Conservation (phyloP, 345 rosid species). For the Gossypium arboreum region DNA sequence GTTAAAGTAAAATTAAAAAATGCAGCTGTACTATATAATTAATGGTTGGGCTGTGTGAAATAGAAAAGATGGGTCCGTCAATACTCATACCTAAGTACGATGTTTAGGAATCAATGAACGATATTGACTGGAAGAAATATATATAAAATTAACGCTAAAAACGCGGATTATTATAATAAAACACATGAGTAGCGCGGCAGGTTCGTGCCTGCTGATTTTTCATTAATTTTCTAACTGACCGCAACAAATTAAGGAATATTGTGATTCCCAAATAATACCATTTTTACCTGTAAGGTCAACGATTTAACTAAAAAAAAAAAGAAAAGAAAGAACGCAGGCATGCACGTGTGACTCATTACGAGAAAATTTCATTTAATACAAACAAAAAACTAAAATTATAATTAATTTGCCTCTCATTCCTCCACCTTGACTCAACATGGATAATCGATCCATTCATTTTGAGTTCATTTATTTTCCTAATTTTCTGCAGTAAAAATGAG, state of each 20-base stretch:
- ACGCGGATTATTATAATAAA: neutral
- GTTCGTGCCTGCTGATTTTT: neutral
- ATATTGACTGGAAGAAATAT: neutral
- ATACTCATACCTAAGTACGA: neutral
- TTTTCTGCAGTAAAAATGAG: neutral
- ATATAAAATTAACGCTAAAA: neutral
- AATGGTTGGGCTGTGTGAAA: neutral
- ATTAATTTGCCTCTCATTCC: neutral
- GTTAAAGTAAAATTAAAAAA: too few species aligned
- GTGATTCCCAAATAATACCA: constrained; percentile 21
- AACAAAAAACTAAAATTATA: too few species aligned
- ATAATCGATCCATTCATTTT: neutral
- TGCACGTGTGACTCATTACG: too few species aligned
- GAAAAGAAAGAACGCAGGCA: too few species aligned
- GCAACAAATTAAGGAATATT: neutral
- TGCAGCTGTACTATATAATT: too few species aligned
- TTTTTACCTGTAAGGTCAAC: constrained; percentile 22
- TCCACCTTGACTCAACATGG: neutral
- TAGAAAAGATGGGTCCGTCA: neutral
- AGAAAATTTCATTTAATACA: neutral
- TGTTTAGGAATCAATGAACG: constrained; percentile 9
- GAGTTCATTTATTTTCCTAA: neutral
- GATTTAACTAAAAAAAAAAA: constrained; percentile 7
- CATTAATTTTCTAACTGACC: neutral
- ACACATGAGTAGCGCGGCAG: neutral